phyloP scores from a whole-genome alignment of 2,329 filamentous ascomycete species.

The Corynespora cassiicola region DNA sequence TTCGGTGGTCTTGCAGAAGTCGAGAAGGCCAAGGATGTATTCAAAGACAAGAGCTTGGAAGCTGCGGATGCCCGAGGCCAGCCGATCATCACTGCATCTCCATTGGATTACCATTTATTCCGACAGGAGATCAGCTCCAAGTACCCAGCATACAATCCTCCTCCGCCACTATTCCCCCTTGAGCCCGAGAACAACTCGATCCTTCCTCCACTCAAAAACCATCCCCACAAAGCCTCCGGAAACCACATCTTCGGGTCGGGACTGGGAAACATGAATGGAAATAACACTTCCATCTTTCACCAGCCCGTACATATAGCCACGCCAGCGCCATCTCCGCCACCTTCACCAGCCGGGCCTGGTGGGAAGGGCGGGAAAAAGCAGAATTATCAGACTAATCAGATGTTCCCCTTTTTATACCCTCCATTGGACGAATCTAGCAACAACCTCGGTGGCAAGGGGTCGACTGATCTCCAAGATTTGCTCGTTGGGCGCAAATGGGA shows the following conservation, averaged over 20 bases:
- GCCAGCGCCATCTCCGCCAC: constrained; percentile 91
- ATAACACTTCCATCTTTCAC: constrained; percentile 78
- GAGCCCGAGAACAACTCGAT: constrained; percentile 92
- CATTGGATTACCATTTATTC: constrained; percentile 94
- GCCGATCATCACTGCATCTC: constrained; percentile 88
- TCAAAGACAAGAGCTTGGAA: constrained; percentile 64
- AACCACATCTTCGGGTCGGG: constrained; percentile 59
- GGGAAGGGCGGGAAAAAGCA: constrained; percentile 98
- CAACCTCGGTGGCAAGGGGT: constrained; percentile 86
- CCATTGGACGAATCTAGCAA: constrained; percentile 89
- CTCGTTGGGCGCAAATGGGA: constrained; percentile 88
- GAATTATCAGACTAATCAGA: constrained; percentile 98
- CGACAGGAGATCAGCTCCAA: constrained; percentile 97
- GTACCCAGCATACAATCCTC: constrained; percentile 94
- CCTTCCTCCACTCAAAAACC: constrained; percentile 81
- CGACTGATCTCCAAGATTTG: constrained; percentile 77
- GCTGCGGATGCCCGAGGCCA: constrained; percentile 67
- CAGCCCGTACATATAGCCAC: constrained; percentile 99
- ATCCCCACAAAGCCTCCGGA: constrained; percentile 63
- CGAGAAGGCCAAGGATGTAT: constrained; percentile 73
- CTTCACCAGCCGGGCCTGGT: constrained; percentile 81
- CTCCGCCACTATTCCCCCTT: constrained; percentile 79
- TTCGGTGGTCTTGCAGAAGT: constrained; percentile 83
- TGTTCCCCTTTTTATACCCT: constrained; percentile 97
- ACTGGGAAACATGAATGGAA: constrained; percentile 53